Conservation (phyloP, 106 monocot species). For the Vanilla planifolia region DNA sequence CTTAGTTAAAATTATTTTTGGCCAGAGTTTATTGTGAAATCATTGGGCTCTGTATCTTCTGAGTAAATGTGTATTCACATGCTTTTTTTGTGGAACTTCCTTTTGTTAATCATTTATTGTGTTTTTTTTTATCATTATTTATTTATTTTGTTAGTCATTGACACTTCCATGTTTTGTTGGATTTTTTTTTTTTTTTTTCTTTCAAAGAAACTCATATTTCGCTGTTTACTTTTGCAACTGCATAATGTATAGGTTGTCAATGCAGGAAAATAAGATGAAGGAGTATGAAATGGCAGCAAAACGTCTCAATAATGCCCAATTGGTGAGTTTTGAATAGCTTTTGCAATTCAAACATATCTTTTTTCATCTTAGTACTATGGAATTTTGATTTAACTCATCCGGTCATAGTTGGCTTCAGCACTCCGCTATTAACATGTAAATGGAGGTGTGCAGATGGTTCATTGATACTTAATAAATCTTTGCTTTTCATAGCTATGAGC, state of each 20-base stretch:
- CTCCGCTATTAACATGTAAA: neutral
- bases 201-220: neutral
- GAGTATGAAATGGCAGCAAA: constrained; percentile 83
- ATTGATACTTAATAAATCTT: too few relatives aligned
- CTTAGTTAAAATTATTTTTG: too few relatives aligned
- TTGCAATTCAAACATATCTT: neutral
- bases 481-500: too few relatives aligned
- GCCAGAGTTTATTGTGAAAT: too few relatives aligned
- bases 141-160: too few relatives aligned
- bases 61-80: too few relatives aligned
- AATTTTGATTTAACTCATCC: neutral
- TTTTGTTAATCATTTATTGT: too few relatives aligned
- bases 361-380: too few relatives aligned
- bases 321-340: constrained; percentile 37
- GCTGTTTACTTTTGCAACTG: neutral
- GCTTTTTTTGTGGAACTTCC: too few relatives aligned
- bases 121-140: too few relatives aligned
- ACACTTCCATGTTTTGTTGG: neutral
- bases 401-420: neutral
- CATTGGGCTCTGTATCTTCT: too few relatives aligned
- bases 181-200: neutral
- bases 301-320: constrained; percentile 50
- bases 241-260: neutral
- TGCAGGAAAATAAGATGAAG: constrained; percentile 61
- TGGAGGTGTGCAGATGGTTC: too few relatives aligned